Conservation (phyloP, 2,329 filamentous ascomycete species). For the Ascochyta clinopodiicola region DNA sequence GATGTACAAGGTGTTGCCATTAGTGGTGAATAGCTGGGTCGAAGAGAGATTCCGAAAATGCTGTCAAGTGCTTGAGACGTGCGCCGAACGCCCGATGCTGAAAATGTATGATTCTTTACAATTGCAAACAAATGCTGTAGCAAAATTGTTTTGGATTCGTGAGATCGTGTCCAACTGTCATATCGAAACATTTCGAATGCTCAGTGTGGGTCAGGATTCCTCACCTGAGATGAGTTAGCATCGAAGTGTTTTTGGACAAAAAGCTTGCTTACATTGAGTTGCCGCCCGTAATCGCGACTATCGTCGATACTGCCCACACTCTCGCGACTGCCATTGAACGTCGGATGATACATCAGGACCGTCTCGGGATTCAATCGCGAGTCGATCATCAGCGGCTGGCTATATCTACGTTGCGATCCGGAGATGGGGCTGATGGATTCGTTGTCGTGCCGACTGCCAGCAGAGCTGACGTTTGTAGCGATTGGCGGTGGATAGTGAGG, state of each 20-base stretch:
- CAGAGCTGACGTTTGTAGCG: conserved; percentile 35
- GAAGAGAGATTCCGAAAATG: conserved; percentile 2
- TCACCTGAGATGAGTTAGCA: conserved; percentile 32
- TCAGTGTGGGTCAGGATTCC: conserved; percentile 43
- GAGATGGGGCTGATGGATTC: conserved; percentile 46
- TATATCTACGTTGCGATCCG: conserved; percentile 48
- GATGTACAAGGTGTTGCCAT: conserved; percentile 8
- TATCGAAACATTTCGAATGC: background rate
- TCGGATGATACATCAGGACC: conserved; percentile 52
- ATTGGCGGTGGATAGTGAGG: conserved; percentile 33
- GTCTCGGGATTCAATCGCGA: conserved; percentile 57
- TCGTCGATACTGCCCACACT: conserved; percentile 57
- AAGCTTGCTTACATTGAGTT: conserved; percentile 49
- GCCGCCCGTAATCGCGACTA: conserved; percentile 56
- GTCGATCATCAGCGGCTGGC: conserved; percentile 55
- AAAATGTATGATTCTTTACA: conserved; percentile 4
- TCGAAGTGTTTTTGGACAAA: background rate
- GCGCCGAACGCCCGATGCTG: conserved; percentile 13
- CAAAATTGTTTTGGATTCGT: conserved; percentile 1
- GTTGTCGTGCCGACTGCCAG: conserved; percentile 37
- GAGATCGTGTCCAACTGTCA: conserved; percentile 5
- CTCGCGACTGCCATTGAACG: conserved; percentile 51
- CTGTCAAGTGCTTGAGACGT: background rate
- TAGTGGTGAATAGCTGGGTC: conserved; percentile 3
- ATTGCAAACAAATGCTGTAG: conserved; percentile 1